These are phyloP conservation scores for Aspergillus novofumigatus DNA, from an alignment of 2,329 filamentous ascomycete genomes.

Conservation along the genomic window DNA sequence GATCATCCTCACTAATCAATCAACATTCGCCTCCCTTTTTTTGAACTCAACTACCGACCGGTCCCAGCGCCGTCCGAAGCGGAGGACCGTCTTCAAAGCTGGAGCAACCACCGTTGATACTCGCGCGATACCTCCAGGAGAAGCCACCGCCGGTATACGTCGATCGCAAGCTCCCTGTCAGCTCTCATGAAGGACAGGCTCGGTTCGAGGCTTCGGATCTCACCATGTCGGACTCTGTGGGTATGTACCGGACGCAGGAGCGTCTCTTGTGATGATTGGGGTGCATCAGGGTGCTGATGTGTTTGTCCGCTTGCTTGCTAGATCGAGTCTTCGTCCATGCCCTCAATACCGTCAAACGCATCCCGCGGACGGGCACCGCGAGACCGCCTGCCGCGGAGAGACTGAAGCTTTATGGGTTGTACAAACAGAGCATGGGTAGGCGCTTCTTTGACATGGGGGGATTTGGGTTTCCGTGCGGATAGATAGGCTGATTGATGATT, in stretches of 20 bases:
- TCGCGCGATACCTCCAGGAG: slow-evolving; percentile 22
- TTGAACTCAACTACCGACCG: background rate
- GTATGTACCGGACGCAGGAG: slow-evolving; percentile 26
- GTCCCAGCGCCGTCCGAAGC: background rate
- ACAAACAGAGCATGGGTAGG: slow-evolving; percentile 90
- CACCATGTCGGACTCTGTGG: slow-evolving; percentile 46
- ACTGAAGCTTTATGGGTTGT: slow-evolving; percentile 90
- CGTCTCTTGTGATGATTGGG: background rate
- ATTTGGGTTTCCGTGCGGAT: background rate
- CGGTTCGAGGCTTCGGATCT: slow-evolving; percentile 14
- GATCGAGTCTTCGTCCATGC: slow-evolving; percentile 99
- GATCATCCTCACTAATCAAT: background rate
- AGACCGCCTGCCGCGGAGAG: slow-evolving; percentile 82
- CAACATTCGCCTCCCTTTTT: background rate
- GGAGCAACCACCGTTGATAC: background rate
- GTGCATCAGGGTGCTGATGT: background rate
- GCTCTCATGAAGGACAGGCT: slow-evolving; percentile 33
- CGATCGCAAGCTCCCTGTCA: slow-evolving; percentile 18
- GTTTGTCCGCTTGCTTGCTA: slow-evolving; percentile 42
- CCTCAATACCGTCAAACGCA: slow-evolving; percentile 97
- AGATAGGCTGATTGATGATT: slow-evolving; percentile 1
- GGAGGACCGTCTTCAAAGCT: background rate
- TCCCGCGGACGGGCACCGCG: slow-evolving; percentile 85
- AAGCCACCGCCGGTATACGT: slow-evolving; percentile 21
- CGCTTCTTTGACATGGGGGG: background rate